Evolutionary conservation across 108 stramenopile genomes (phyloP).

Genomic region (Stephanodiscus triporus): DNA sequence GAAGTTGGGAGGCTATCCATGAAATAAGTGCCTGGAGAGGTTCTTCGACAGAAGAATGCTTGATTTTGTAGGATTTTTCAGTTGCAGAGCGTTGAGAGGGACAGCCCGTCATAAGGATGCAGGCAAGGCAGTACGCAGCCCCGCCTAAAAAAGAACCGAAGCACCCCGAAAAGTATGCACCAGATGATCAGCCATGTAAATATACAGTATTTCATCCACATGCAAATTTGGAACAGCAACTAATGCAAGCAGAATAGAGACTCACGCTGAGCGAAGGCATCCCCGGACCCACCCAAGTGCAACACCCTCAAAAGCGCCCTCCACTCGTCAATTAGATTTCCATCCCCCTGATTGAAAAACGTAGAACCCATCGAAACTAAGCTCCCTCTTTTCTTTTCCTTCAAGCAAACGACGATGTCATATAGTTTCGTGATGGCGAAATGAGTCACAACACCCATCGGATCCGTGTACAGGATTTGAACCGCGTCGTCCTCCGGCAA

Average conservation of each 20-base stretch:
- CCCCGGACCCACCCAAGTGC: slow-evolving; percentile 51
- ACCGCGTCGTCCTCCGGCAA: slow-evolving; percentile 57
- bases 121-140: slow-evolving; percentile 57
- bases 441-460: slow-evolving; percentile 69
- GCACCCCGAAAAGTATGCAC: neutral
- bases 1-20: slow-evolving; percentile 75
- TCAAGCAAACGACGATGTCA: slow-evolving; percentile 60
- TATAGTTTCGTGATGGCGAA: slow-evolving; percentile 72
- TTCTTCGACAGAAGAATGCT: slow-evolving; percentile 51
- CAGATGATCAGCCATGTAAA: neutral
- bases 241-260: neutral
- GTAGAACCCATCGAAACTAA: slow-evolving; percentile 41
- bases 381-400: slow-evolving; percentile 43
- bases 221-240: neutral
- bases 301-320: slow-evolving; percentile 48
- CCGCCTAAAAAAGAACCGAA: slow-evolving; percentile 24
- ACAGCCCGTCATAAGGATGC: slow-evolving; percentile 51
- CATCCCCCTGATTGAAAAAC: slow-evolving; percentile 47
- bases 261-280: slow-evolving; percentile 59
- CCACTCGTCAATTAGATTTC: slow-evolving; percentile 58
- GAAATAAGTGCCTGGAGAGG: slow-evolving; percentile 64
- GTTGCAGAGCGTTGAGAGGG: slow-evolving; percentile 31
- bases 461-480: slow-evolving; percentile 59
- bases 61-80: slow-evolving; percentile 38
- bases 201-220: neutral